Evolutionary conservation across 371 early-diverging fungal genomes (phyloP), one percentile per base, ranked within the genome.

Genomic region (Antonospora locustae): DNA sequence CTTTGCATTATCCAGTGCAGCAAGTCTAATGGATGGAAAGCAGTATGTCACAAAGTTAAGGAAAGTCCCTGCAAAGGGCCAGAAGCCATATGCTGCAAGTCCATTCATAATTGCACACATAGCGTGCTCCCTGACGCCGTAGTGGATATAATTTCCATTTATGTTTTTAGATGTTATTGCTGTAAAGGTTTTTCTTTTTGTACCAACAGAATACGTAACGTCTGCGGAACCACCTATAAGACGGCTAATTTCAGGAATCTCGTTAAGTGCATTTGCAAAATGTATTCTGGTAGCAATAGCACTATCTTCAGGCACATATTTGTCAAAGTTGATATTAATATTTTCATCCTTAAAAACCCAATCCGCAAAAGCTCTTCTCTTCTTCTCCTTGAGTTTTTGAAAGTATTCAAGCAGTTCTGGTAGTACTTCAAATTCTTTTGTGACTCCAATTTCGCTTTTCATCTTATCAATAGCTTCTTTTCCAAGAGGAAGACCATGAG

Each of bases 141-240:
- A 95, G 54, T 87, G 84, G 59, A 95, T 68, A 72, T 89, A 92
- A 36, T 87, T 83, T 30, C 93, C 93, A 53, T 78, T 71, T 65
- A 82, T 84, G 55, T 77, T 47, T 22, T 51, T 19, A 20, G 0
- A 5, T n/a, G 43, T 30, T 27, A 93, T 90, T 69, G 89, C 90
- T 25, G 78, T 80, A 29, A 86, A 84, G n/a, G 72, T 77, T 79
- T 88, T 87, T 85, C 90, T 89, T 47, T 84, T 80, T 45, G 91
- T 89, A 69, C 88, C 76, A 77, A 87, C 91, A 46, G 94, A 94
- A n/a, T 81, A 83, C 38, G 93, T 87, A 71, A 97, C 77, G 77
- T 97, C 98, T 23, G 96, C 98, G 37, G 91, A 90, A n/a, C 96
- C 98, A 65, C 92, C 84, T 56, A 94, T 69, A 16, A 94, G 75